Base-by-base conservation (phyloP, 2,329 filamentous ascomycete genomes). In the Cyphellophora europaea region DNA sequence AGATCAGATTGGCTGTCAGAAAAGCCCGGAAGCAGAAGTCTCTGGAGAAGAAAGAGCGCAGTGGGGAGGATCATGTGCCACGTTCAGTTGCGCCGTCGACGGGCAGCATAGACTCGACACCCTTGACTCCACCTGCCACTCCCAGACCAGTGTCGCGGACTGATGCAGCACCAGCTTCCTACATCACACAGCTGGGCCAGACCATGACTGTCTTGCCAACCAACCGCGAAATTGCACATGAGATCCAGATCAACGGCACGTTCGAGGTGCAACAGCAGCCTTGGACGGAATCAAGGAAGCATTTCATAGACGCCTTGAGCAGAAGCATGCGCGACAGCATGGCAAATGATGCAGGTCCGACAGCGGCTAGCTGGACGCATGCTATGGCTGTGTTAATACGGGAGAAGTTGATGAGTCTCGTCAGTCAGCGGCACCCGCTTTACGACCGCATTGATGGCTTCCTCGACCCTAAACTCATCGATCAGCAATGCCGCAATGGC, bases 361-460 rank as follows among this genome's bases (percentile, higher is more conserved):
- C 60, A 70, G 34, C 69, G 12, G 65, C 67, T 3, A 55, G 64
- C 12, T 80, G 76, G 76, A 78, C 72, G 11, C 65, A 74, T 14
- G 71, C 73, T n/a, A 77, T 79, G 63, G 75, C 74, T n/a, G 71
- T 77, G 30, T 74, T 78, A 41, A 71, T 80, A 29, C 67, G 73
- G 31, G 68, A 69, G 33, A 77, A 77, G 47, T 59, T 80, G 15
- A 53, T 79, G 25, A 67, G 70, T 17, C 66, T 77, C 40, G 54
- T 79, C 33, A 72, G 68, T 48, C 66, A 69, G 14, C 73, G 72
- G 5, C 77, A 77, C 50, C 74, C 72, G 4, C 69, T 79, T 53
- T 65, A 79, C 49, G 68, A 66, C 11, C 55, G 77, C 37, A 74
- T 80, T 32, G 71, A 69, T 13, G 74, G 78, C 42, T 69, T 71